Evolutionary conservation across 2,329 filamentous ascomycete species (phyloP), one percentile per base, ranked within the genome.

Genomic region (Fusarium torreyae): DNA sequence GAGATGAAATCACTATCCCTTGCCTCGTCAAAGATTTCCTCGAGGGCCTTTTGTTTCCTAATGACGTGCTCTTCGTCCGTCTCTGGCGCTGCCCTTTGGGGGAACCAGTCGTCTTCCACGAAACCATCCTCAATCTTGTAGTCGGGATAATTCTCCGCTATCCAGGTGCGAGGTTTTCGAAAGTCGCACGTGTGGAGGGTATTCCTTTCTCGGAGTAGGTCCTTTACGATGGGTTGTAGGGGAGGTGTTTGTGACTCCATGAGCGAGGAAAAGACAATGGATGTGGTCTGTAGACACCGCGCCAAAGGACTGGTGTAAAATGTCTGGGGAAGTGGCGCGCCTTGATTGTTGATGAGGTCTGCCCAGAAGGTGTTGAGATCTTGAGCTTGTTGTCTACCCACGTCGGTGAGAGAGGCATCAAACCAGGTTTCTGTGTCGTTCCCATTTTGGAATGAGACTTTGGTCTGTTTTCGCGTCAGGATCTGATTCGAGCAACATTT

Each of bases 141-240:
- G 20, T 71, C 74, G 0, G 87, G 87, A 64, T 86, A 89, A 33
- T 81, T 78, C 15, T 78, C 64, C 2, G 77, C 76, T 63, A 91
- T 88, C 73, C 80, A 84, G 0, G 81, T 79, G 43, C 80, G 81
- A 9, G 79, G 75, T 50, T 83, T 83, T 17, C 88, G 81, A 17
- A 85, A 82, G 74, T 91, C 88, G 74, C 89, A 91, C 0, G 88
- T 90, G 74, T 91, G 88, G 55, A 85, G 81, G 10, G 86, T 88
- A 59, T 89, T 82, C 4, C 86, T 84, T 75, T 91, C 89, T 20
- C 89, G 81, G 15, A 90, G 79, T 6, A 84, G 74, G 60, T 91
- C 88, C 73, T 88, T 89, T 71, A 91, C 77, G 3, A 83, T 77
- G 0, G 87, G 87, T 7, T 75, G 77, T 64, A 88, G 88, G 0